phyloP scores from a whole-genome alignment of 306 rosid genomes.

The cucumber (Cucumis sativus) region DNA sequence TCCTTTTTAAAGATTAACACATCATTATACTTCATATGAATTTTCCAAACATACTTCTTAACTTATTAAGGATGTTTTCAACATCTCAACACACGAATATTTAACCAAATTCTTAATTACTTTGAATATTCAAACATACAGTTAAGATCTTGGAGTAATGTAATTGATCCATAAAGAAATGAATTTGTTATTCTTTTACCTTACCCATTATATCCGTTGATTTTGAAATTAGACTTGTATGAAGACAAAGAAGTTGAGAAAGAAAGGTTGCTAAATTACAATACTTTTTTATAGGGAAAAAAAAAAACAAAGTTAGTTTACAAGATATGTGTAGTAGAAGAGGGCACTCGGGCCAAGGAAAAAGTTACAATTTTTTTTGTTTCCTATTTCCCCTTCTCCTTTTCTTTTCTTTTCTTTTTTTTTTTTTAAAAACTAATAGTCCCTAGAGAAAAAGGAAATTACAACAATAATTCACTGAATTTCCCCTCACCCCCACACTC shows the following conservation, averaged over 20 bases:
- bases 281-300: background rate
- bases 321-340: background rate
- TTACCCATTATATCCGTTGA: too few species aligned
- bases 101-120: background rate
- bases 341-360: background rate
- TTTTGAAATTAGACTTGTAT: background rate
- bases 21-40: too few species aligned
- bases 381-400: background rate
- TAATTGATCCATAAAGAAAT: too few species aligned
- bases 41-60: too few species aligned
- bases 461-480: background rate
- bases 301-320: background rate
- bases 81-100: background rate
- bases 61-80: too few species aligned
- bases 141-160: background rate
- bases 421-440: background rate
- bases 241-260: background rate
- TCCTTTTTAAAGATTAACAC: too few species aligned
- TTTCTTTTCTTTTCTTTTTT: background rate
- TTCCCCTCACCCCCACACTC: background rate
- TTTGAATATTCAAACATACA: background rate
- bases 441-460: slow-evolving; percentile 1
- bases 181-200: too few species aligned
- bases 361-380: background rate
- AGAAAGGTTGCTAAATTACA: background rate